Evolutionary conservation across 1,284 basidiomycete species (phyloP).

Genomic region (Ceratobasidium sp.): DNA sequence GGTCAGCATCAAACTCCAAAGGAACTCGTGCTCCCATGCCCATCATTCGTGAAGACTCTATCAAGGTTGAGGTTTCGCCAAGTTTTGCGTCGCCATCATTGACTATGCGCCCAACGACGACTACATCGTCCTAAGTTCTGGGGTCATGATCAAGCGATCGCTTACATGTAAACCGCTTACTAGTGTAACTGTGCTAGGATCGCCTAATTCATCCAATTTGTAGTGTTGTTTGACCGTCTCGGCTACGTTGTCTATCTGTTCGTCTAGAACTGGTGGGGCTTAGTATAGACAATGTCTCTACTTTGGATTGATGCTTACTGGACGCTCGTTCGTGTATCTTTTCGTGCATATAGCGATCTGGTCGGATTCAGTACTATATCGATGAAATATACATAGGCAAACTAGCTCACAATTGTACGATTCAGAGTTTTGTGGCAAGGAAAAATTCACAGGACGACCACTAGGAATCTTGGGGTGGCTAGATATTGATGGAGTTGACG

Average conservation of each 20-base stretch:
- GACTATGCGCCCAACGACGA: slow-evolving; percentile 84
- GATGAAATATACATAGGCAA: neutral
- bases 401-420: slow-evolving; percentile 48
- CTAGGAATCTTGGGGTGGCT: slow-evolving; percentile 58
- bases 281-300: neutral
- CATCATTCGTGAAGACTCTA: slow-evolving; percentile 84
- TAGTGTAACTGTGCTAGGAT: slow-evolving; percentile 78
- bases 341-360: slow-evolving; percentile 94
- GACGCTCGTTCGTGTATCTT: slow-evolving; percentile 83
- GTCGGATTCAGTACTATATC: slow-evolving; percentile 12
- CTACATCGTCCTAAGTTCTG: slow-evolving; percentile 70
- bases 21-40: slow-evolving; percentile 77
- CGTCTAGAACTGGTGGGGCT: slow-evolving; percentile 71
- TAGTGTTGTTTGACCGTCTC: slow-evolving; percentile 77
- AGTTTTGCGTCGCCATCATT: slow-evolving; percentile 79
- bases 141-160: neutral
- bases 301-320: slow-evolving; percentile 59
- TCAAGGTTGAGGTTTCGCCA: slow-evolving; percentile 73
- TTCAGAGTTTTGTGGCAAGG: slow-evolving; percentile 64
- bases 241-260: slow-evolving; percentile 84
- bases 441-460: slow-evolving; percentile 59
- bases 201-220: slow-evolving; percentile 73
- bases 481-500: neutral
- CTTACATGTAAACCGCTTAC: slow-evolving; percentile 56
- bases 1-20: slow-evolving; percentile 72